Conservation (phyloP, 495 filamentous ascomycete genomes). For the Penicillium coffeae region DNA sequence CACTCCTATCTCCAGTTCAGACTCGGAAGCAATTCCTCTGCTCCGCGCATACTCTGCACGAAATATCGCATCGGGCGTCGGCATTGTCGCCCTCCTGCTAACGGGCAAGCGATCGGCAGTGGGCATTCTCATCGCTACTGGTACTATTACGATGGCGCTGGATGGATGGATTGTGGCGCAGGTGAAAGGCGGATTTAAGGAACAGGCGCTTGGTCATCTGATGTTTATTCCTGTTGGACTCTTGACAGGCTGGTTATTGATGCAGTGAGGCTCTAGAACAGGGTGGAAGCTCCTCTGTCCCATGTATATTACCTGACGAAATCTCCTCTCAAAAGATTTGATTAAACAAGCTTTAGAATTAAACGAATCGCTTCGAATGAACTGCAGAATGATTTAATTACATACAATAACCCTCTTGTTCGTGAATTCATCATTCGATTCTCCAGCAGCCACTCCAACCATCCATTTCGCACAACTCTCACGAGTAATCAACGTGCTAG, state of each 20-base stretch:
- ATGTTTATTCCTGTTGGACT: too few relatives aligned
- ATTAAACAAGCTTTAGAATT: too few relatives aligned
- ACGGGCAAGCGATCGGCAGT: not conserved
- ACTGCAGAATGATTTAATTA: not conserved
- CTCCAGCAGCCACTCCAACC: conserved; percentile 7
- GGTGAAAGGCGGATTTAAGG: not conserved
- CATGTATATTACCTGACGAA: not conserved
- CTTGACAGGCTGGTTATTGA: not conserved
- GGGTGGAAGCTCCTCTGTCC: too few relatives aligned
- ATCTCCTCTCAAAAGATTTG: too few relatives aligned
- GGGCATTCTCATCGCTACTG: not conserved
- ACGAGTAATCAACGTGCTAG: conserved; percentile 4
- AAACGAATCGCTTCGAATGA: too few relatives aligned
- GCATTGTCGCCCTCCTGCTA: not conserved
- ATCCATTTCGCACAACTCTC: conserved; percentile 14
- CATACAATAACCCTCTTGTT: conserved; percentile 6
- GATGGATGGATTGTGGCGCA: not conserved
- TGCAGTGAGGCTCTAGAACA: not conserved
- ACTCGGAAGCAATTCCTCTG: not conserved
- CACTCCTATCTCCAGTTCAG: not conserved
- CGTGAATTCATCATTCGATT: not conserved
- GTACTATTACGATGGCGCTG: not conserved
- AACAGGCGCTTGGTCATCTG: not conserved
- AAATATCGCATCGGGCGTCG: not conserved
- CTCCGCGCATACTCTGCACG: not conserved